Evolutionary conservation across 768 basidiomycete species (phyloP).

Genomic region (Amanita phalloides): DNA sequence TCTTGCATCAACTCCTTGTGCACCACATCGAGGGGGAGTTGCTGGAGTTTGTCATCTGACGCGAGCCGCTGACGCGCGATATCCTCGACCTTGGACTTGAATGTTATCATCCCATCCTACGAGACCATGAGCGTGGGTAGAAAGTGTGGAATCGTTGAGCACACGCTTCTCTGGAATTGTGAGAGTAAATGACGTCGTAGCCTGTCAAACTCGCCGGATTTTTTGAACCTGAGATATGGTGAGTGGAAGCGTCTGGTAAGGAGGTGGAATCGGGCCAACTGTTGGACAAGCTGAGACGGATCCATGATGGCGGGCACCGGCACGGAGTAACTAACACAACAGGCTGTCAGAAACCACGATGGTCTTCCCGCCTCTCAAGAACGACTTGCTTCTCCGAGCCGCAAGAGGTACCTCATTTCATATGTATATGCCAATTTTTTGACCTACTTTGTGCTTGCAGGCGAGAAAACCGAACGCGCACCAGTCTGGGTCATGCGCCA

Average conservation of each 20-base stretch:
- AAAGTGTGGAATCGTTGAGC: conserved; percentile 14
- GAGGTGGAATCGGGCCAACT: conserved; percentile 27
- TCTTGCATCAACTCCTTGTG: conserved; percentile 61
- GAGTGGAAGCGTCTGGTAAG: neutral
- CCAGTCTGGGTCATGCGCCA: conserved; percentile 99
- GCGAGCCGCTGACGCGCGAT: conserved; percentile 46
- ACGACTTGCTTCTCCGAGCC: conserved; percentile 84
- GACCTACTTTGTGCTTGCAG: conserved; percentile 21
- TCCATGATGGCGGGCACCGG: neutral
- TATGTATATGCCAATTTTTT: neutral
- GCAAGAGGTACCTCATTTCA: conserved; percentile 45
- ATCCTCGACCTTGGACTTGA: conserved; percentile 51
- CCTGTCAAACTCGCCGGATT: conserved; percentile 70
- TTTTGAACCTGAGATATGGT: conserved; percentile 51
- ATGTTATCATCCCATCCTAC: conserved; percentile 40
- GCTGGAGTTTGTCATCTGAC: conserved; percentile 42
- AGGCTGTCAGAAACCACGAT: conserved; percentile 20
- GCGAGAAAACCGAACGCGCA: conserved; percentile 79
- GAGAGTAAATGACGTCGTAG: conserved; percentile 53
- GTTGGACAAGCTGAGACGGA: conserved; percentile 54
- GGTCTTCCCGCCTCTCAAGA: conserved; percentile 65
- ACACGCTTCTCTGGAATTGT: conserved; percentile 52
- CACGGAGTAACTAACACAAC: neutral
- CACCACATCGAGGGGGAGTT: conserved; percentile 39
- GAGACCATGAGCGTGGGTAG: neutral